These are phyloP conservation scores for Phytophthora palmivora DNA, from an alignment of 352 stramenopile species.

Conservation along the genomic window DNA sequence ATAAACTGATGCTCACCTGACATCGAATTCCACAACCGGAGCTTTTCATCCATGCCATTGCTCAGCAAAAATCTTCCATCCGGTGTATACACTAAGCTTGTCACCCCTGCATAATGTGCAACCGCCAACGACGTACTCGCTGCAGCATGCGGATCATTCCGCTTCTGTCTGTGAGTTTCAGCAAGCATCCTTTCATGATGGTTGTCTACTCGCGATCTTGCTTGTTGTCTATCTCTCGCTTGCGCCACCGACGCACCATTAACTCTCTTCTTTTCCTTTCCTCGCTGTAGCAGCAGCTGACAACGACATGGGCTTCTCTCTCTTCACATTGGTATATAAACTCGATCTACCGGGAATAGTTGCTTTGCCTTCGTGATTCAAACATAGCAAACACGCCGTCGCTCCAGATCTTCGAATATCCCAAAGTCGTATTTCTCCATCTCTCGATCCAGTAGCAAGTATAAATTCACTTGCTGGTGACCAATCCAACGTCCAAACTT, in stretches of 20 bases:
- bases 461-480: slow-evolving; percentile 75
- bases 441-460: slow-evolving; percentile 60
- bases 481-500: slow-evolving; percentile 84
- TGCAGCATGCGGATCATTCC: slow-evolving; percentile 65
- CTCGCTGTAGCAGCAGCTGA: slow-evolving; percentile 19
- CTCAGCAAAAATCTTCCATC: slow-evolving; percentile 73
- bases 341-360: slow-evolving; percentile 55
- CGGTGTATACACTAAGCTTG: slow-evolving; percentile 67
- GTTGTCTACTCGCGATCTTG: slow-evolving; percentile 25
- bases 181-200: slow-evolving; percentile 18
- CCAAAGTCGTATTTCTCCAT: slow-evolving; percentile 84
- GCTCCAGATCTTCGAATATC: slow-evolving; percentile 86
- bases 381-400: slow-evolving; percentile 82
- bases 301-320: slow-evolving; percentile 44
- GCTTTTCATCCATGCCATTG: slow-evolving; percentile 62
- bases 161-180: slow-evolving; percentile 16
- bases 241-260: slow-evolving; percentile 4
- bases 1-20: slow-evolving; percentile 76
- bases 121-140: slow-evolving; percentile 55
- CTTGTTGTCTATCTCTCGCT: slow-evolving; percentile 30
- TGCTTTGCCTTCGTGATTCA: slow-evolving; percentile 75
- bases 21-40: slow-evolving; percentile 68
- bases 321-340: slow-evolving; percentile 60
- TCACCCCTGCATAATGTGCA: slow-evolving; percentile 62
- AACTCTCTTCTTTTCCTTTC: background rate